These are phyloP conservation scores for Cryptosporidium tyzzeri DNA, from an alignment of 169 alveolate species.

Conservation along the genomic window DNA sequence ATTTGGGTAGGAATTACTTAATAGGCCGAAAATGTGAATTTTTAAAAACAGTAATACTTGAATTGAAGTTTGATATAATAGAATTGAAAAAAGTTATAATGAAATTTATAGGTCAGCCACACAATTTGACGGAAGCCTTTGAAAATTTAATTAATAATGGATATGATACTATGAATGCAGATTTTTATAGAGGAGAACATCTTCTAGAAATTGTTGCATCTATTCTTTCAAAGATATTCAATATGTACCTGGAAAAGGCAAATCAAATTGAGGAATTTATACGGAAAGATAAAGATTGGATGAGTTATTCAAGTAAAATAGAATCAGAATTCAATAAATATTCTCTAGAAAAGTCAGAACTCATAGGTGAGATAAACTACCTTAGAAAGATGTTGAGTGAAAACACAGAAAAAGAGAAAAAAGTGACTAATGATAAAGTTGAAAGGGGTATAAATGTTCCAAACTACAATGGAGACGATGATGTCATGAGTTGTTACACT, in stretches of 20 bases:
- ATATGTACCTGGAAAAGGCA: not conserved
- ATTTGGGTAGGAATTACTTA: not conserved
- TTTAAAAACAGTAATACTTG: not conserved
- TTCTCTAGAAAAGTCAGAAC: conserved; percentile 21
- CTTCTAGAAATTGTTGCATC: not conserved
- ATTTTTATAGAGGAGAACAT: not conserved
- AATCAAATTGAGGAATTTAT: conserved; percentile 2
- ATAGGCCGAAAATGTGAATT: conserved; percentile 3
- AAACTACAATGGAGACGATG: conserved; percentile 9
- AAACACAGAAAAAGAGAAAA: conserved; percentile 21
- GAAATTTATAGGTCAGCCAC: not conserved
- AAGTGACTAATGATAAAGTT: not conserved
- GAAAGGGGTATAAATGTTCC: not conserved
- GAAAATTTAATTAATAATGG: not conserved
- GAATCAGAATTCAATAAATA: not conserved
- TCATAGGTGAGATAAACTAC: conserved; percentile 21
- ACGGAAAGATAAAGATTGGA: conserved; percentile 24
- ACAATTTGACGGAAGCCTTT: not conserved
- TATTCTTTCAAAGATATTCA: conserved; percentile 2
- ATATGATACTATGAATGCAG: not conserved
- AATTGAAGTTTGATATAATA: conserved; percentile 13
- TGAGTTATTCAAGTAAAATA: not conserved
- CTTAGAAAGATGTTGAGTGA: conserved; percentile 2
- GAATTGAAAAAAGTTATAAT: conserved; percentile 4
- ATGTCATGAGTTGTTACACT: conserved; percentile 56